Percentiles rank a stretch among this genome's conserved stretches.
phyloP scores from a whole-genome alignment of 192 early-diverging fungal genomes.

The Coemansia sp. region DNA sequence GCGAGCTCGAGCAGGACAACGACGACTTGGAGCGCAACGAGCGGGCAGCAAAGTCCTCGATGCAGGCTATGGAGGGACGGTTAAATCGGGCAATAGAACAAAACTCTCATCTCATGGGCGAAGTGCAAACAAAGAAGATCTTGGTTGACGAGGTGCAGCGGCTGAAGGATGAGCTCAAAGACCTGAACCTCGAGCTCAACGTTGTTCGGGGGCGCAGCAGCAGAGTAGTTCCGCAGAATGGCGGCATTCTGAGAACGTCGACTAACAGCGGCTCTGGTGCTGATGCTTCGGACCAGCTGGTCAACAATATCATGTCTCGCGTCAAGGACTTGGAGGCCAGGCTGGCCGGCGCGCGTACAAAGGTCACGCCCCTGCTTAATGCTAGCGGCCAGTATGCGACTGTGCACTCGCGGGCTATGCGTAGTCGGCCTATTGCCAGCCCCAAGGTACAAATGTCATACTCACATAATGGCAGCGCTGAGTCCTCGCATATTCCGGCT shows the following conservation, averaged over 20 bases:
- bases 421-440: slow-evolving; percentile 38
- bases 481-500: slow-evolving; percentile 15
- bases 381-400: slow-evolving; percentile 42
- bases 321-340: slow-evolving; percentile 76
- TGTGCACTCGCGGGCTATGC: slow-evolving; percentile 35
- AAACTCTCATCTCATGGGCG: slow-evolving; percentile 63
- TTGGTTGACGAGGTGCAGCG: slow-evolving; percentile 72
- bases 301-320: slow-evolving; percentile 74
- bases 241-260: slow-evolving; percentile 41
- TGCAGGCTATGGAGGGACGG: slow-evolving; percentile 68
- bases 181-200: slow-evolving; percentile 57
- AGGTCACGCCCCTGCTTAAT: slow-evolving; percentile 69
- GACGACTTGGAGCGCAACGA: slow-evolving; percentile 72
- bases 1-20: slow-evolving; percentile 74
- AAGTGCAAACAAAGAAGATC: slow-evolving; percentile 65
- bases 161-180: slow-evolving; percentile 72
- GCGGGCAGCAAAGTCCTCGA: slow-evolving; percentile 60
- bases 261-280: slow-evolving; percentile 26
- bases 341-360: slow-evolving; percentile 67
- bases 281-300: slow-evolving; percentile 63
- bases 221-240: slow-evolving; percentile 29
- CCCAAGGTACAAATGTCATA: slow-evolving; percentile 24
- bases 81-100: slow-evolving; percentile 70
- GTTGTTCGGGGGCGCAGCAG: slow-evolving; percentile 49
- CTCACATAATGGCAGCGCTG: neutral